These are phyloP conservation scores for Pelargonium nanum DNA, from an alignment of 345 rosid species.

Conservation along the genomic window DNA sequence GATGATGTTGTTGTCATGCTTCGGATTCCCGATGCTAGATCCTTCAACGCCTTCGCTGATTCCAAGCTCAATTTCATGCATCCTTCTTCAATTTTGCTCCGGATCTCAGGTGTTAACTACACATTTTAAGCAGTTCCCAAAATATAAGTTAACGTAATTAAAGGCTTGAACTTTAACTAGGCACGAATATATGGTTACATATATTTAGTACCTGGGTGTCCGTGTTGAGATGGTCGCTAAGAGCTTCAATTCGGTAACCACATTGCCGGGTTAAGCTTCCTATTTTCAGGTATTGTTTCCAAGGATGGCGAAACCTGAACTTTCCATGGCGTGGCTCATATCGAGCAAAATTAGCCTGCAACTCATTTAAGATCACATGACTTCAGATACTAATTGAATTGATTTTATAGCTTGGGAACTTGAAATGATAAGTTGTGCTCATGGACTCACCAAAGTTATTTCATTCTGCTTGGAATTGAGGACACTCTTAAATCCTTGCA, in stretches of 20 bases:
- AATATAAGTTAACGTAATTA: not conserved
- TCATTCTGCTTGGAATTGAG: constrained; percentile 20
- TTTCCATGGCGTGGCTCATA: constrained; percentile 37
- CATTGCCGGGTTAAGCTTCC: constrained; percentile 26
- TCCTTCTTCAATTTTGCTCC: constrained; percentile 15
- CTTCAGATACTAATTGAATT: too few species aligned
- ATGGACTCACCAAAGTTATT: constrained; percentile 23
- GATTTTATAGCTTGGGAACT: too few species aligned
- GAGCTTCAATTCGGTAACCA: constrained; percentile 26
- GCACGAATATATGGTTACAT: too few species aligned
- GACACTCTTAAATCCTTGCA: constrained; percentile 19
- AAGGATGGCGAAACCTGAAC: constrained; percentile 32
- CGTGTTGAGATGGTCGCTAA: constrained; percentile 10
- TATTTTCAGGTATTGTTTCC: constrained; percentile 27
- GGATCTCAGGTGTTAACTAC: constrained; percentile 18
- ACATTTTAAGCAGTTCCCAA: not conserved
- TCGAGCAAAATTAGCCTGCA: constrained; percentile 28
- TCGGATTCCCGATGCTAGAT: constrained; percentile 18
- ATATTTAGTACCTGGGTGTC: constrained; percentile 3
- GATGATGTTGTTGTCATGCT: constrained; percentile 16
- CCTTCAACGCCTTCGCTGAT: constrained; percentile 25
- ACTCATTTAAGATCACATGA: too few species aligned
- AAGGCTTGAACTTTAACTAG: not conserved
- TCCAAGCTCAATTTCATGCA: constrained; percentile 20
- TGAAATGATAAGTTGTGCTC: not conserved